These are phyloP conservation scores for Acacia melanoxylon DNA, from an alignment of 306 rosid genomes.

Conservation along the genomic window DNA sequence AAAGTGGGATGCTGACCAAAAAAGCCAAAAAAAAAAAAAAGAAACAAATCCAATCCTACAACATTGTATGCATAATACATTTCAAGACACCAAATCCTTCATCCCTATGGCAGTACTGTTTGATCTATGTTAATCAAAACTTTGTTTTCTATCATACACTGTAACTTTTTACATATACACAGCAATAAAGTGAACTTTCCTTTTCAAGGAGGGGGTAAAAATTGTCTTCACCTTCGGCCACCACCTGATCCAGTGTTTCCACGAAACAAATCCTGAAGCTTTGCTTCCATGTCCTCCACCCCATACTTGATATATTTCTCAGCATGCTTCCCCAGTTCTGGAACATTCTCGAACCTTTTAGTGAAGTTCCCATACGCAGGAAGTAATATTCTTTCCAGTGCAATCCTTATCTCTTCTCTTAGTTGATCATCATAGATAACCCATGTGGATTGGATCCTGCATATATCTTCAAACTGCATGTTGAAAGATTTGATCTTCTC, in stretches of 20 bases:
- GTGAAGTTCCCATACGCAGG: constrained; percentile 77
- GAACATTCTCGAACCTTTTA: constrained; percentile 53
- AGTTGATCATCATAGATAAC: constrained; percentile 68
- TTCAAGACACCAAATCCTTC: not conserved
- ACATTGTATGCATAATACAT: constrained; percentile 24
- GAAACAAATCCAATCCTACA: not conserved
- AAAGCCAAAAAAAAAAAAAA: not conserved
- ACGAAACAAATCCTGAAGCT: constrained; percentile 56
- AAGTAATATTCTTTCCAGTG: constrained; percentile 55
- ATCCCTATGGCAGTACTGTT: not conserved
- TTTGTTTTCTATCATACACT: constrained; percentile 35
- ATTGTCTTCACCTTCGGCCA: constrained; percentile 53
- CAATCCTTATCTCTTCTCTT: constrained; percentile 67
- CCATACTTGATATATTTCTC: constrained; percentile 63
- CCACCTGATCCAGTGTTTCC: constrained; percentile 60
- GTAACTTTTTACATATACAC: constrained; percentile 40
- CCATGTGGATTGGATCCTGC: constrained; percentile 73
- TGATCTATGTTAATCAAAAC: constrained; percentile 26
- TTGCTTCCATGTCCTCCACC: constrained; percentile 55
- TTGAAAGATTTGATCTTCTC: constrained; percentile 78
- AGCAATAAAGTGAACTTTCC: constrained; percentile 5
- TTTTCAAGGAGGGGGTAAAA: not conserved
- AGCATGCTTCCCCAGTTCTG: constrained; percentile 60
- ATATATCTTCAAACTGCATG: constrained; percentile 62
- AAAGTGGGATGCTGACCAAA: not conserved